A percentile compares a stretch with the other conserved stretches of the same genome.
phyloP scores from a whole-genome alignment of 2,329 filamentous ascomycete species.

The Cercospora sesami region DNA sequence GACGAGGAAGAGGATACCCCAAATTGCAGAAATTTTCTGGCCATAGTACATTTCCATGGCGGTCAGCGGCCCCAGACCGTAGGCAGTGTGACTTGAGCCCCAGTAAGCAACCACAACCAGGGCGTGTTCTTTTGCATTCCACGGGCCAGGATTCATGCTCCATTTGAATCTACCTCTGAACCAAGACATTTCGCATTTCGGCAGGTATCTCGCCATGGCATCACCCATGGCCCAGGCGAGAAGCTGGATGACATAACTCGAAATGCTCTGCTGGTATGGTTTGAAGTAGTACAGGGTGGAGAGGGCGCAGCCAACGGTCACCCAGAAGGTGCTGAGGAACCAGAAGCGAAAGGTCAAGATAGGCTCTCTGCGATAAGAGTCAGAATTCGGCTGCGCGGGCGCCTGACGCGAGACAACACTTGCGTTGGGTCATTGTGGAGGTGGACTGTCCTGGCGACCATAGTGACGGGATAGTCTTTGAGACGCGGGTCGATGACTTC shows the following conservation, averaged over 20 bases:
- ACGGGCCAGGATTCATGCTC: conserved; percentile 38
- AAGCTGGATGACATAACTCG: conserved; percentile 17
- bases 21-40: conserved; percentile 14
- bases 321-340: conserved; percentile 24
- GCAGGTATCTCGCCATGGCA: conserved; percentile 24
- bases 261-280: conserved; percentile 17
- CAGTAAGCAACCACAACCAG: conserved; percentile 40
- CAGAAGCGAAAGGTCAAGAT: conserved; percentile 27
- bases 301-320: conserved; percentile 20
- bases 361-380: conserved; percentile 13
- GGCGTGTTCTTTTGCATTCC: conserved; percentile 41
- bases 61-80: conserved; percentile 21
- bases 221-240: conserved; percentile 24
- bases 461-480: conserved; percentile 17
- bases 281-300: conserved; percentile 26
- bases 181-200: conserved; percentile 28
- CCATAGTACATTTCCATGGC: conserved; percentile 25
- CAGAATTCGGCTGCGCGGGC: neutral
- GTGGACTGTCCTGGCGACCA: conserved; percentile 19
- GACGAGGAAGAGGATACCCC: conserved; percentile 22
- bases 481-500: conserved; percentile 21
- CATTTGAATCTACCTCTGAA: conserved; percentile 34
- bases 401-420: neutral
- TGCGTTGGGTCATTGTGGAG: conserved; percentile 20
- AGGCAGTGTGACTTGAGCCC: conserved; percentile 26